Percentiles rank a stretch among this genome's conserved stretches.
These are phyloP conservation scores for Alternaria sp. DNA, from an alignment of 2,329 filamentous ascomycete genomes.

Conservation along the genomic window DNA sequence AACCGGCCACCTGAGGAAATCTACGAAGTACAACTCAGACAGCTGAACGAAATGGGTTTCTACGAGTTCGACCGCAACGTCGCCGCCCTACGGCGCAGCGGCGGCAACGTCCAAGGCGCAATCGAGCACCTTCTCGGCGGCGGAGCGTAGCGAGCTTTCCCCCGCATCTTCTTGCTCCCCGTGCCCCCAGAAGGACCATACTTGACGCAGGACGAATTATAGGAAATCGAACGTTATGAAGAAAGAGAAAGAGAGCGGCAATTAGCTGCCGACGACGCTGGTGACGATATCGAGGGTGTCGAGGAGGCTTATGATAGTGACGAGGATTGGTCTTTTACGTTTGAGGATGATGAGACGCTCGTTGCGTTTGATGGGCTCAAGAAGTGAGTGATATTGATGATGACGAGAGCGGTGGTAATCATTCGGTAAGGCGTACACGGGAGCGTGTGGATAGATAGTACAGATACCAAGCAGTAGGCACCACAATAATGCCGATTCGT, in stretches of 20 bases:
- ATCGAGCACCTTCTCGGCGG: conserved; percentile 70
- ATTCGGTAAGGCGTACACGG: not conserved
- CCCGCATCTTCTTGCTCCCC: not conserved
- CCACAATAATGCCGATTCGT: not conserved
- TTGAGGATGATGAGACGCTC: conserved; percentile 1
- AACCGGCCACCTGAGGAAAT: conserved; percentile 91
- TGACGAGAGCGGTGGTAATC: conserved; percentile 2
- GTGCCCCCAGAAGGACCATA: not conserved
- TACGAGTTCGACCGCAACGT: conserved; percentile 96
- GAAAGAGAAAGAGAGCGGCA: not conserved
- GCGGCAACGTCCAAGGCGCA: conserved; percentile 92
- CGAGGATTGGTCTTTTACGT: conserved; percentile 11
- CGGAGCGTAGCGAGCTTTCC: conserved; percentile 28
- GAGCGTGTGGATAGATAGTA: not conserved
- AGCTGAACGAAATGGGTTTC: conserved; percentile 99
- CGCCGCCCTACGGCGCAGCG: conserved; percentile 82
- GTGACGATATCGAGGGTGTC: conserved; percentile 6
- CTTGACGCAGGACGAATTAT: not conserved
- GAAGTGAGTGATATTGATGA: not conserved
- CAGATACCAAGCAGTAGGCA: conserved; percentile 18
- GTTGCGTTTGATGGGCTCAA: not conserved
- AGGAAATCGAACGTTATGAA: conserved; percentile 1
- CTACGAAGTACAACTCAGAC: conserved; percentile 86
- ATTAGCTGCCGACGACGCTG: conserved; percentile 9
- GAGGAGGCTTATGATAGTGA: conserved; percentile 12